Base-by-base conservation (phyloP, 805 yeast genomes). In the Candida germanica region DNA sequence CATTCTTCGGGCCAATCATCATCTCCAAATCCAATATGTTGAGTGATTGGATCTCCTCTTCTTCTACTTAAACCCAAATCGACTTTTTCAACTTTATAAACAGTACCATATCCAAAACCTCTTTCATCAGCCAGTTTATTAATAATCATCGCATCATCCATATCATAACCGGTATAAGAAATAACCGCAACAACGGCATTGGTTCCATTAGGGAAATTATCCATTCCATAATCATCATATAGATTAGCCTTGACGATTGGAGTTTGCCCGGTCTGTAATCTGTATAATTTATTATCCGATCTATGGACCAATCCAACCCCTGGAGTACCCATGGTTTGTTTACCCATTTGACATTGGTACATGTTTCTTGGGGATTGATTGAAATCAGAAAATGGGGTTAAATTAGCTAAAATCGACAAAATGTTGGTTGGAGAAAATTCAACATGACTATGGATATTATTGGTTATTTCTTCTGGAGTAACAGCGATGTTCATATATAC, bases 271-370 rank as follows among this genome's bases (percentile, higher is more conserved):
- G 86, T 74, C 65, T 93, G 98, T 49, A 93, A 69, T 52, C 91
- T 80, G 66, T 93, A 93, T 42, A 93, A 68, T 61, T 91, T 93
- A 69, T 93, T 93, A 62, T 93, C 98, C 1, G 96, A 84, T 63
- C 98, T 78, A 61, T 88, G 95, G 29, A 71, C 77, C 36, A 91
- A 70, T 0, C 95, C 98, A 46, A 93, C 96, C 67, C 98, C 98
- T 6, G 98, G 98, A 4, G 98, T 93, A 65, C 98, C 98, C 98
- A 93, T 93, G 14, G 98, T 91, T 71, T 93, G 98, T 69, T 93
- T 93, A 79, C 97, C 98, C 98, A 93, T 93, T 75, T 93, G 98
- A 69, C 98, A 93, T 71, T 93, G 98, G 63, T 93, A 93, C 98
- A 93, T 93, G 62, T 93, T 93, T 79, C 98, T 85, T 55, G 98